A percentile compares a stretch with the other conserved stretches of the same genome.
Evolutionary conservation across 1,139 yeast species (phyloP).

Genomic region (Scheffersomyces parashehatae): DNA sequence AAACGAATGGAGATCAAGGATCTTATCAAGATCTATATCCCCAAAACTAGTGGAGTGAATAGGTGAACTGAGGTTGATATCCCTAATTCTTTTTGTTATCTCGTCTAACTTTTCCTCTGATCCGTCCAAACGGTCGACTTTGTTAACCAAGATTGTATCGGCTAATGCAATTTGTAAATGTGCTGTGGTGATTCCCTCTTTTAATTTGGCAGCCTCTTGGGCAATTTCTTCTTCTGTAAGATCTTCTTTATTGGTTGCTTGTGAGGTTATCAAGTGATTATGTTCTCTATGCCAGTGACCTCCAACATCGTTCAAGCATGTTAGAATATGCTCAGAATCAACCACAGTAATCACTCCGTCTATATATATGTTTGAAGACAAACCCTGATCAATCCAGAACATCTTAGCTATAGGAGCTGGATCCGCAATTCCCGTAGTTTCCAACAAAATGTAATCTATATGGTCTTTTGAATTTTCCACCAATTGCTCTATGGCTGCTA

Average conservation of each 20-base stretch:
- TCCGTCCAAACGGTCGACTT: constrained; percentile 53
- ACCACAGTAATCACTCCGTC: constrained; percentile 95
- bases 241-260: constrained; percentile 21
- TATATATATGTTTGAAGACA: constrained; percentile 78
- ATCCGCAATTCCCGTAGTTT: constrained; percentile 97
- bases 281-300: constrained; percentile 60
- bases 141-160: constrained; percentile 77
- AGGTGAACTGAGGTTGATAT: constrained; percentile 71
- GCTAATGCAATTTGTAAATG: constrained; percentile 90
- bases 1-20: constrained; percentile 81
- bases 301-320: constrained; percentile 70
- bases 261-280: constrained; percentile 26
- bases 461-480: constrained; percentile 69
- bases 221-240: constrained; percentile 35
- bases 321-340: constrained; percentile 69
- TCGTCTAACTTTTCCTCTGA: constrained; percentile 18
- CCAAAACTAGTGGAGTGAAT: constrained; percentile 71
- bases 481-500: constrained; percentile 86
- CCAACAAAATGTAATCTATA: constrained; percentile 86
- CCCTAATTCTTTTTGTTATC: constrained; percentile 39
- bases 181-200: constrained; percentile 73
- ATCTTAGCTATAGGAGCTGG: constrained; percentile 95
- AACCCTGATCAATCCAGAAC: constrained; percentile 96
- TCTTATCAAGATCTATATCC: constrained; percentile 56
- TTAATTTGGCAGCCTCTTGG: constrained; percentile 26